Conservation (phyloP, 192 early-diverging fungal genomes). For the Linderina pennispora region DNA sequence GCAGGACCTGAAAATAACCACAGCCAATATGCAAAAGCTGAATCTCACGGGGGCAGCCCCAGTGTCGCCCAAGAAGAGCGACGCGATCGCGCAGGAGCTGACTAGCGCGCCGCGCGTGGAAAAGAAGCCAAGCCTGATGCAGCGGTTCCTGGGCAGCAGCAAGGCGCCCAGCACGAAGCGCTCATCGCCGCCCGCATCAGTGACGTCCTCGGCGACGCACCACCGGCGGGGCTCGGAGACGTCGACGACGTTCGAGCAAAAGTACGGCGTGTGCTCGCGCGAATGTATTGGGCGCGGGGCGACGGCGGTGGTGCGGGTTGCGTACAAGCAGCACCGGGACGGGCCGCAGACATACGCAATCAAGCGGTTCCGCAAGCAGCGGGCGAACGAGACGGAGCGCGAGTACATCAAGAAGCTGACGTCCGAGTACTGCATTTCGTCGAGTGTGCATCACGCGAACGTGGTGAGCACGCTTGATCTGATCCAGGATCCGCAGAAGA, state of each 20-base stretch:
- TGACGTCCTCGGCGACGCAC: slow-evolving; percentile 8
- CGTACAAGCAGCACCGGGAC: slow-evolving; percentile 62
- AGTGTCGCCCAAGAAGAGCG: slow-evolving; percentile 4
- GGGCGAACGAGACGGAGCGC: slow-evolving; percentile 82
- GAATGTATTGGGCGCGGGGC: slow-evolving; percentile 83
- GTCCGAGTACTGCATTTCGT: slow-evolving; percentile 93
- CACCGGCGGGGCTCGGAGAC: slow-evolving; percentile 22
- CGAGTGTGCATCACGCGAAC: slow-evolving; percentile 84
- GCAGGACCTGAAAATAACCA: background rate
- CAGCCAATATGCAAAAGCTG: background rate
- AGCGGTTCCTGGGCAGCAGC: slow-evolving; percentile 25
- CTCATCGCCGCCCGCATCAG: slow-evolving; percentile 22
- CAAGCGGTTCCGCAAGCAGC: slow-evolving; percentile 88
- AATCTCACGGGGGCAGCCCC: background rate
- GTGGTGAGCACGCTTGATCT: slow-evolving; percentile 93
- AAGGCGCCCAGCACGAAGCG: slow-evolving; percentile 6
- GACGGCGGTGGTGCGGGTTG: slow-evolving; percentile 85
- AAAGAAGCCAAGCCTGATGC: slow-evolving; percentile 45
- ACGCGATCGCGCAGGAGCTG: slow-evolving; percentile 22
- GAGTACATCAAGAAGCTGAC: slow-evolving; percentile 95
- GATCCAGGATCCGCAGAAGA: slow-evolving; percentile 83
- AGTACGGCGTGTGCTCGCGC: slow-evolving; percentile 76
- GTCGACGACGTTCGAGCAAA: slow-evolving; percentile 50
- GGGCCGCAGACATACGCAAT: slow-evolving; percentile 72
- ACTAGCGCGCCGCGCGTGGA: slow-evolving; percentile 27